Base-by-base conservation (phyloP, 352 stramenopile genomes). In the Globisporangium parvum region DNA sequence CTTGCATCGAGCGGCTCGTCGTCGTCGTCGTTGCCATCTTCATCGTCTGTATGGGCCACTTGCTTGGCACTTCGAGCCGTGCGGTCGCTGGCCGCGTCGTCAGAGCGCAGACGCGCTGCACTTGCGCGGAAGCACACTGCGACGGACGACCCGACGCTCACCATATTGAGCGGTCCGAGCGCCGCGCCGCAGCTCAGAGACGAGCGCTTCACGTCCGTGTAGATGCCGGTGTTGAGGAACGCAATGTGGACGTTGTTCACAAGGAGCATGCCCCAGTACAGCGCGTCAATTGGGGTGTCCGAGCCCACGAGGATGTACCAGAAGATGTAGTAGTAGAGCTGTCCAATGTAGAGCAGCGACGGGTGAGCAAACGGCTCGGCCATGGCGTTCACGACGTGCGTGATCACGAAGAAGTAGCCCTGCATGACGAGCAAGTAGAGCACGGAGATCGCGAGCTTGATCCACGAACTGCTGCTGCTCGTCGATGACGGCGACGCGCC, bases 311-410 rank as follows among this genome's bases (percentile, higher is more conserved):
- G 62, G 50, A 92, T 84, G 66, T 94, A 94, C 85, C 85, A 94
- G 59, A 91, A 94, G 11, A 89, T 64, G 55, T 94, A 94, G 59
- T 91, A 94, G 53, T 94, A 94, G 6, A 94, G 66, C 60, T 94
- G 85, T 2, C 78, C 80, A 4, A 90, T 65, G 65, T 93, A 94
- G n/a, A 94, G 57, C 49, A 94, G 58, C 56, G 82, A 91, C 31
- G 85, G 85, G 46, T 94, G 80, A 6, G 80, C 63, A 55, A 88
- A 94, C 26, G 82, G 82, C 65, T 91, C 80, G 26, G 78, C 76
- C 78, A 94, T 88, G 55, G 71, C 71, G 63, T 90, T 90, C 39
- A 94, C 80, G 40, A 89, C 74, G 46, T 84, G 63, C 23, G 82
- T 91, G 58, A 94, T 84, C 24, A 89, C 73, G 42, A 88, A 89